phyloP scores from a whole-genome alignment of 1,284 basidiomycete genomes.

The Grifola frondosa region DNA sequence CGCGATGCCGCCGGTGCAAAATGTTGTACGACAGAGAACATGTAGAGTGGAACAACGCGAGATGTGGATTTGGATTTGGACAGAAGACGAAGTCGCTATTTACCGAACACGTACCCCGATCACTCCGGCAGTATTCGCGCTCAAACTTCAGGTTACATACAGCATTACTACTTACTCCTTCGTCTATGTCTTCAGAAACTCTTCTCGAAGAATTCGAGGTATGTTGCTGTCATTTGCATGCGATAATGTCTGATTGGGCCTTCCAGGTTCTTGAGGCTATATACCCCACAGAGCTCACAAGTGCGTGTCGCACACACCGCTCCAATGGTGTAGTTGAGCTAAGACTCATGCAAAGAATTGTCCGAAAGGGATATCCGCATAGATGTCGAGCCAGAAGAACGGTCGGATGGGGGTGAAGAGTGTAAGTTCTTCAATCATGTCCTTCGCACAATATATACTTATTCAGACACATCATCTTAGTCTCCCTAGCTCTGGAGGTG shows the following conservation, averaged over 20 bases:
- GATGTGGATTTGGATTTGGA: no score
- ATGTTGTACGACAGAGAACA: no score
- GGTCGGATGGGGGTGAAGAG: conserved; percentile 56
- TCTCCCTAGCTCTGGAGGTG: conserved; percentile 74
- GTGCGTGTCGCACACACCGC: conserved; percentile 54
- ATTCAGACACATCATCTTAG: conserved; percentile 45
- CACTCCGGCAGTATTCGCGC: no score
- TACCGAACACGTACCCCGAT: no score
- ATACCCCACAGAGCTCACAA: conserved; percentile 90
- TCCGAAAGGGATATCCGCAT: conserved; percentile 83
- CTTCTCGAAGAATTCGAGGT: conserved; percentile 90
- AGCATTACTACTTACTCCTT: no score
- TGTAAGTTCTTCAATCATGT: conserved; percentile 44
- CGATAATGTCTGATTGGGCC: conserved; percentile 3
- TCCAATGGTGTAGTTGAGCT: conserved; percentile 37
- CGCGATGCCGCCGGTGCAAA: no score
- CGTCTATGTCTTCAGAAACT: conserved; percentile 56
- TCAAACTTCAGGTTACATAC: no score
- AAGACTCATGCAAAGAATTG: conserved; percentile 70
- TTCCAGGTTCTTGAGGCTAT: conserved; percentile 90
- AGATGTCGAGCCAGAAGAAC: conserved; percentile 86
- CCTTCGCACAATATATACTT: conserved; percentile 7
- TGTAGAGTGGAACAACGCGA: no score
- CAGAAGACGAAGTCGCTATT: no score
- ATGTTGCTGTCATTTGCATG: conserved; percentile 9